phyloP scores from a whole-genome alignment of 1,139 yeast species.

The Kluyveromyces sp. region DNA sequence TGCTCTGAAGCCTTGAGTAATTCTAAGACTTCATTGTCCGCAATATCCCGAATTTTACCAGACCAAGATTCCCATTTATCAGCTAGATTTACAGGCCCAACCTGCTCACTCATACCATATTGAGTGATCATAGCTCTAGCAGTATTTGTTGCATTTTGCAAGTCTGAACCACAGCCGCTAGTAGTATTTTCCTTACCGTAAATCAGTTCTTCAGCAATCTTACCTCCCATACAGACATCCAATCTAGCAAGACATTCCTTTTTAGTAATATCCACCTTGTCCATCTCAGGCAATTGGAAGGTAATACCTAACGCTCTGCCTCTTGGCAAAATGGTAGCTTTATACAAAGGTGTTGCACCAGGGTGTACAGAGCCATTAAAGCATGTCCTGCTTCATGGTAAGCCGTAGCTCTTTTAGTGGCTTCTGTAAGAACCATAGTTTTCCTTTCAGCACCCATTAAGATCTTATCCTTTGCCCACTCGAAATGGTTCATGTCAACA shows the following conservation, averaged over 20 bases:
- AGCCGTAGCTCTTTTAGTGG: constrained; percentile 87
- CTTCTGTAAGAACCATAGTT: constrained; percentile 96
- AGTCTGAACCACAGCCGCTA: constrained; percentile 88
- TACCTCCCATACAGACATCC: constrained; percentile 99
- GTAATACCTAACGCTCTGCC: constrained; percentile 96
- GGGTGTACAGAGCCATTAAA: constrained; percentile 89
- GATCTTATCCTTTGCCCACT: constrained; percentile 98
- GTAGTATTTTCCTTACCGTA: constrained; percentile 92
- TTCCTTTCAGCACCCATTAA: constrained; percentile 97
- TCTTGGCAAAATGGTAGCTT: constrained; percentile 93
- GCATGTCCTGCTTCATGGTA: constrained; percentile 99
- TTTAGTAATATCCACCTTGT: constrained; percentile 87
- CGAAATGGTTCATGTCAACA: constrained; percentile 87
- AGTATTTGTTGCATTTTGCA: constrained; percentile 80
- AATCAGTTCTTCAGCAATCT: constrained; percentile 88
- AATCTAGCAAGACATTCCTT: constrained; percentile 83
- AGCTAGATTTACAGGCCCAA: constrained; percentile 84
- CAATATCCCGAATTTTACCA: constrained; percentile 74
- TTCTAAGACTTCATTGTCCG: constrained; percentile 84
- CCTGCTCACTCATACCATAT: constrained; percentile 90
- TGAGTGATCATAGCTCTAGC: constrained; percentile 97
- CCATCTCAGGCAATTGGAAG: constrained; percentile 97
- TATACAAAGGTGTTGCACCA: constrained; percentile 94
- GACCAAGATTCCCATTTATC: constrained; percentile 96
- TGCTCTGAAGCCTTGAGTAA: constrained; percentile 67